Conservation (phyloP, 345 rosid genomes). For the Euphorbia peplus region DNA sequence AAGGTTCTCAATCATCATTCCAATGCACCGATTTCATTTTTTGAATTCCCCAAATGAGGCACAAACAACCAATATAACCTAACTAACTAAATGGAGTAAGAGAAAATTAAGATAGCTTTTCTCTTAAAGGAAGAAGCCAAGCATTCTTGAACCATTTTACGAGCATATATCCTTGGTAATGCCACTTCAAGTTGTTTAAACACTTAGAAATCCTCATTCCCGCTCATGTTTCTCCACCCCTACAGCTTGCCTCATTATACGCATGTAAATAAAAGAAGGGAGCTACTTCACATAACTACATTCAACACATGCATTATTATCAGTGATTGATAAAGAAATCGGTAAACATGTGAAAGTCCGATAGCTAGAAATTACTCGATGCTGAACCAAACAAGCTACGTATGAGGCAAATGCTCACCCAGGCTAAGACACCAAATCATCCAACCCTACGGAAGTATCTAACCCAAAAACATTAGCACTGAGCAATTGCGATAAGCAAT, state of each 20-base stretch:
- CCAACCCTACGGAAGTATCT: background rate
- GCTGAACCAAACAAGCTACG: background rate
- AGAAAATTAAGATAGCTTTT: background rate
- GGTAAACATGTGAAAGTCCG: background rate
- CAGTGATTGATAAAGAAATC: background rate
- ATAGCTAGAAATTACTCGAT: background rate
- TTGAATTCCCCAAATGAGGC: background rate
- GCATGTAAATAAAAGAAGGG: background rate
- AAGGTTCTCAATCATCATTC: background rate
- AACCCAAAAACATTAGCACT: background rate
- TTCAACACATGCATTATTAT: background rate
- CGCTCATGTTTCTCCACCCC: background rate
- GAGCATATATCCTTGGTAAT: background rate
- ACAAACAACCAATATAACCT: background rate
- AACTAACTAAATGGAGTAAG: too few species aligned
- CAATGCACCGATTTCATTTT: background rate
- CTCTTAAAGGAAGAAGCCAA: background rate
- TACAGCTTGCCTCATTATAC: background rate
- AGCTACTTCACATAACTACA: background rate
- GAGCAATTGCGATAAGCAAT: background rate
- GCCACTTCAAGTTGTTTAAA: background rate
- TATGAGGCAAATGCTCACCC: conserved; percentile 2
- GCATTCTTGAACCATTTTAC: background rate
- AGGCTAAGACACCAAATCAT: background rate
- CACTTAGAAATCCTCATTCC: background rate